These are phyloP conservation scores for Camelina laxa DNA, from an alignment of 345 rosid species.

Conservation along the genomic window DNA sequence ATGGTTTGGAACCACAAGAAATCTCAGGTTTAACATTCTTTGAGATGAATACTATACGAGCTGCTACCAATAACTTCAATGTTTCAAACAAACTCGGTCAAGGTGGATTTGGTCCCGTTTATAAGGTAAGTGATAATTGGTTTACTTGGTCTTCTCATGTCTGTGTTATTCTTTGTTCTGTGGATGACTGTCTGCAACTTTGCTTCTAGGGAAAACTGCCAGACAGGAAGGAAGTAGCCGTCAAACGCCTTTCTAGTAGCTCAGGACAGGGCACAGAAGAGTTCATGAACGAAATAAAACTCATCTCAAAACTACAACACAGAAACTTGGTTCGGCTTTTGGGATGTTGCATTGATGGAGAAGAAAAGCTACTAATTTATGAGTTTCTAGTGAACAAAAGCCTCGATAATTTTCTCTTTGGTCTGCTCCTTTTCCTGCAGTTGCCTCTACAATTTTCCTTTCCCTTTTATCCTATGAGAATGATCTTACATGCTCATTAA, in stretches of 20 bases:
- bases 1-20: conserved; percentile 23
- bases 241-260: conserved; percentile 49
- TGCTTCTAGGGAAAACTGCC: conserved; percentile 42
- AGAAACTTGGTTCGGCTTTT: conserved; percentile 60
- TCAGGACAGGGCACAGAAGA: conserved; percentile 53
- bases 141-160: neutral
- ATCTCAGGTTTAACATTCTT: conserved; percentile 36
- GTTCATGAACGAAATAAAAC: conserved; percentile 44
- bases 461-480: neutral
- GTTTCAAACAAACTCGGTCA: conserved; percentile 38
- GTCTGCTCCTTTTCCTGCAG: neutral
- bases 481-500: neutral
- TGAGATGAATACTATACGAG: conserved; percentile 30
- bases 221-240: conserved; percentile 48
- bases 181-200: neutral
- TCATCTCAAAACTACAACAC: conserved; percentile 61
- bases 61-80: conserved; percentile 39
- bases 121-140: conserved; percentile 30
- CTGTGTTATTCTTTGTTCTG: neutral
- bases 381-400: conserved; percentile 16
- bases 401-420: conserved; percentile 7
- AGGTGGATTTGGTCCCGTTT: conserved; percentile 45
- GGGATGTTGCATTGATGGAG: conserved; percentile 55
- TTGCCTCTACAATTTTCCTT: conserved; percentile 1
- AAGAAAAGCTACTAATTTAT: conserved; percentile 24